Evolutionary conservation across 202 grass and related monocot genomes (phyloP), one percentile per base, ranked within the genome.

Genomic region (Alloteropsis angusta): DNA sequence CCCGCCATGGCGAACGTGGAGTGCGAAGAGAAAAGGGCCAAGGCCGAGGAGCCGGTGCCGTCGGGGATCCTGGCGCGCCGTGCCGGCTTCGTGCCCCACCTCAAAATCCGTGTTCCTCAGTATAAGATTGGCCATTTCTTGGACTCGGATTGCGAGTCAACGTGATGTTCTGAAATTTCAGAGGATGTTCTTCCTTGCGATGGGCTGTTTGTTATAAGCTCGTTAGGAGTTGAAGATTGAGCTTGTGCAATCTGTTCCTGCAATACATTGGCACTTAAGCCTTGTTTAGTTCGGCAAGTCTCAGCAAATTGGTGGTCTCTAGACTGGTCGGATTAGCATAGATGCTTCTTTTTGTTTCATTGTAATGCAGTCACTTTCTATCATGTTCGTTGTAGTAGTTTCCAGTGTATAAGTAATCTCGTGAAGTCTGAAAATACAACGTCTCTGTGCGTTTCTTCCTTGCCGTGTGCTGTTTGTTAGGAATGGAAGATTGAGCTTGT

Each of bases 21-120:
- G 42, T 60, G 85, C 73, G 65, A 83, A 4, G 74, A 79, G 39
- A 68, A 80, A 25, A 87, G 49, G 85, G 44, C 46, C 16, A 87
- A 56, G 74, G 60, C 78, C 58, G 65, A 87, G 34, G 77, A 60
- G 85, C 67, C 77, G 61, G 74, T 58, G 2, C 30, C 49, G 17
- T 78, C 85, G 17, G 72, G 78, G 19, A 74, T 87, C 19, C 63
- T 80, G 66, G 68, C 66, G 38, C 60, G 85, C 48, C 68, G 65
- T 47, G 22, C 22, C 23, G 22, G 44, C 65, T 25, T 44, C 22
- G 41, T 7, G 42, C 16, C 22, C 0, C 7, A 47, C 23, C 65
- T 69, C 42, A 25, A 17, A 23, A 17, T 69, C 5, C 14, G 1
- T 69, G 1, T 69, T 1, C 65, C 65, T 46, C 12, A 16, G 1